A percentile compares a stretch with the other conserved stretches of the same genome.
Conservation (phyloP, 2,329 filamentous ascomycete genomes). For the Aciculosporium take region DNA sequence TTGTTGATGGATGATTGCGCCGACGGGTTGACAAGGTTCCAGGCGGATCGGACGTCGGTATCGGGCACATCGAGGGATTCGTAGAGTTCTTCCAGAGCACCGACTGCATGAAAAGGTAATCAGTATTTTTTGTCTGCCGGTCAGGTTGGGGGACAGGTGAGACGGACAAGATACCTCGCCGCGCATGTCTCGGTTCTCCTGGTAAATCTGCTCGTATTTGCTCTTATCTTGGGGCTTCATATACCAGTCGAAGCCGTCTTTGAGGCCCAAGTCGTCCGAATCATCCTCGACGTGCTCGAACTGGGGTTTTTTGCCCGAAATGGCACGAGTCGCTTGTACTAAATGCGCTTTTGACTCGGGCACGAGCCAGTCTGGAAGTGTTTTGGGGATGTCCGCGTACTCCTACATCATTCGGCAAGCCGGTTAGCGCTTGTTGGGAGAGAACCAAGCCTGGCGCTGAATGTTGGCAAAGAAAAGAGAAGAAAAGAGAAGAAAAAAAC, state of each 20-base stretch:
- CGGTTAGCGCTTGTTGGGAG: background rate
- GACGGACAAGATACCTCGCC: constrained; percentile 66
- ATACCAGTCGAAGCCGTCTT: constrained; percentile 98
- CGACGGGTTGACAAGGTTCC: constrained; percentile 94
- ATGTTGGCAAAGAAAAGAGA: no score
- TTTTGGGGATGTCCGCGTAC: constrained; percentile 72
- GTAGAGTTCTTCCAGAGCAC: constrained; percentile 70
- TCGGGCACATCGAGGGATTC: constrained; percentile 60
- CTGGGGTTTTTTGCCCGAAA: constrained; percentile 63
- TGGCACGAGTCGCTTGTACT: constrained; percentile 66
- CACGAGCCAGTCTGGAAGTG: constrained; percentile 88
- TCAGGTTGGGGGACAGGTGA: background rate
- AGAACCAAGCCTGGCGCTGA: no score
- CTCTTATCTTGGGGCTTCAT: constrained; percentile 83
- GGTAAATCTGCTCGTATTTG: constrained; percentile 97
- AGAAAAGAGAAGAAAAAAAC: no score
- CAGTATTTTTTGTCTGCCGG: background rate
- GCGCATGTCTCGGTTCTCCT: constrained; percentile 73
- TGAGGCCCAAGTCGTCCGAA: constrained; percentile 67
- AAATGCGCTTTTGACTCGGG: constrained; percentile 89
- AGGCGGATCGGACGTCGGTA: constrained; percentile 76
- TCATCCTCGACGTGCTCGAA: constrained; percentile 81
- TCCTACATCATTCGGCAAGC: constrained; percentile 40
- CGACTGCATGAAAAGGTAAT: constrained; percentile 45
- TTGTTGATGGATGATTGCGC: constrained; percentile 75